Conservation (phyloP, 768 basidiomycete genomes). For the Lanmaoa pseudosensibilis region DNA sequence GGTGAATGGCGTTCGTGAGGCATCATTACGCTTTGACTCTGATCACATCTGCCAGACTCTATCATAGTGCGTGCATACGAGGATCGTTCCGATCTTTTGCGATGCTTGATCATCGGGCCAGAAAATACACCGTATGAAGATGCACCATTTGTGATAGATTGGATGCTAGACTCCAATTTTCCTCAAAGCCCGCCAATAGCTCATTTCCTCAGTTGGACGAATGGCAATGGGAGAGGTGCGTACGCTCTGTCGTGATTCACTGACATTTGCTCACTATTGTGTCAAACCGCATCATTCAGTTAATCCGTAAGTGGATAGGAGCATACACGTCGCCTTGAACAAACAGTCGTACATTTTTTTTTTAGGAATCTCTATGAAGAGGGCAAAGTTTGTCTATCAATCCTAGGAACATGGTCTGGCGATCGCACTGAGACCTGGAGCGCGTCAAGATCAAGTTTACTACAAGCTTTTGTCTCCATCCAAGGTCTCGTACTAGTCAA, state of each 20-base stretch:
- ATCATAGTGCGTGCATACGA: slow-evolving; percentile 91
- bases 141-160: slow-evolving; percentile 94
- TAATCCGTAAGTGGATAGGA: slow-evolving; percentile 62
- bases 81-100: slow-evolving; percentile 82
- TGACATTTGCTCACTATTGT: background rate
- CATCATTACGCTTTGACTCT: slow-evolving; percentile 1
- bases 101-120: slow-evolving; percentile 88
- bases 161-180: slow-evolving; percentile 84
- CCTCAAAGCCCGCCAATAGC: slow-evolving; percentile 82
- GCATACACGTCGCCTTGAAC: background rate
- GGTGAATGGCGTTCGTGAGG: slow-evolving; percentile 47
- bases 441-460: slow-evolving; percentile 75
- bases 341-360: background rate
- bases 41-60: slow-evolving; percentile 51
- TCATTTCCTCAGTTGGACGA: slow-evolving; percentile 92
- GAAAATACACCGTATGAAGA: slow-evolving; percentile 95
- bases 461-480: slow-evolving; percentile 92
- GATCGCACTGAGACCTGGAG: slow-evolving; percentile 89
- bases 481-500: slow-evolving; percentile 92
- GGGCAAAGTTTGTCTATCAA: slow-evolving; percentile 91
- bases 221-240: slow-evolving; percentile 78
- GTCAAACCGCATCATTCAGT: slow-evolving; percentile 34
- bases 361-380: slow-evolving; percentile 88
- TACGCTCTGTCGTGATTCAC: background rate
- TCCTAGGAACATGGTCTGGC: slow-evolving; percentile 89